These are phyloP conservation scores for Raphanus sativus DNA, from an alignment of 345 rosid species.

Conservation along the genomic window DNA sequence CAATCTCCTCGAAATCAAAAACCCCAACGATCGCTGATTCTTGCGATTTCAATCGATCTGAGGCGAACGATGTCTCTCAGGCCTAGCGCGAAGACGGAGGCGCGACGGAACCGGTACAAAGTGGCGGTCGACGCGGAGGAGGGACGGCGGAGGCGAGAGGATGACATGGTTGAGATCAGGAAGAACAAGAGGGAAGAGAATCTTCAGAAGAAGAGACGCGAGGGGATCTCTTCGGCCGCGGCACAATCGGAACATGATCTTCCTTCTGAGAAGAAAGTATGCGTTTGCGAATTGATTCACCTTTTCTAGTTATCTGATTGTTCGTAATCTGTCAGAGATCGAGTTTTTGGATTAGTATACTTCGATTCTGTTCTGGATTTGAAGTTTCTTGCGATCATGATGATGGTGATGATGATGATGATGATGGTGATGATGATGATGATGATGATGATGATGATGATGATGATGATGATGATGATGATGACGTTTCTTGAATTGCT, in stretches of 20 bases:
- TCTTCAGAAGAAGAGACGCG: conserved; percentile 74
- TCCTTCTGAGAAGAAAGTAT: conserved; percentile 57
- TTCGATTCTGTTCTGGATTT: background rate
- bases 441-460: too few species aligned
- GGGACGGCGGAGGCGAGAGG: conserved; percentile 78
- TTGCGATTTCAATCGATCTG: conserved; percentile 6
- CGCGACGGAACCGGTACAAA: conserved; percentile 64
- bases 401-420: background rate
- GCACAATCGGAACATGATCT: conserved; percentile 34
- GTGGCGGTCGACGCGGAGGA: conserved; percentile 76
- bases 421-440: too few species aligned
- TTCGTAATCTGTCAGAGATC: background rate
- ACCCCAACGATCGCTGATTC: conserved; percentile 3
- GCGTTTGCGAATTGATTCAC: background rate
- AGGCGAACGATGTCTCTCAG: conserved; percentile 58
- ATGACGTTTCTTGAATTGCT: too few species aligned
- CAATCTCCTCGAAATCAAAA: background rate
- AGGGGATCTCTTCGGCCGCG: conserved; percentile 48
- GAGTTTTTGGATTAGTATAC: background rate
- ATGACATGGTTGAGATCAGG: conserved; percentile 85
- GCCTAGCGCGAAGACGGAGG: conserved; percentile 69
- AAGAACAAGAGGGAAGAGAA: conserved; percentile 77
- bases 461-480: too few species aligned
- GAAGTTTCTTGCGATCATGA: background rate
- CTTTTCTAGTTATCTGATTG: background rate